Evolutionary conservation across 2,329 filamentous ascomycete genomes (phyloP).

Genomic region (Ophiostoma quercus): DNA sequence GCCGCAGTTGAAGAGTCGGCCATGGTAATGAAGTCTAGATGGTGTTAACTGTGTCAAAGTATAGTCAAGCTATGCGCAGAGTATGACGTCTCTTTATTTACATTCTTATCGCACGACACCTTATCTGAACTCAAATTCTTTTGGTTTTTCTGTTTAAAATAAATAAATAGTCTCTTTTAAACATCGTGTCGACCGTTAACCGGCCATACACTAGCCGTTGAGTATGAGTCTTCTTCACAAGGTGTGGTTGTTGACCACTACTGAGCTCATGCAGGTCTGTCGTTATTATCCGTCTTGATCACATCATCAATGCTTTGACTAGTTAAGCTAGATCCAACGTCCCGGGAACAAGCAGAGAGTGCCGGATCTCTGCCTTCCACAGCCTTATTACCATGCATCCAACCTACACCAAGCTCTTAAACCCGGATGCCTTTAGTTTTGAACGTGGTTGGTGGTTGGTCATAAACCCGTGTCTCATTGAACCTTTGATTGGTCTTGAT

Average conservation of each 20-base stretch:
- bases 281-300: not conserved
- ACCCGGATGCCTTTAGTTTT: not conserved
- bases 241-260: not conserved
- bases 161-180: no score
- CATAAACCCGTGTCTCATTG: not conserved
- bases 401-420: no score
- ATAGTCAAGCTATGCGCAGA: not conserved
- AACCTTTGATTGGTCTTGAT: not conserved
- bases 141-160: no score
- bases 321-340: not conserved
- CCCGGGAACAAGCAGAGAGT: not conserved
- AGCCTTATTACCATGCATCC: not conserved
- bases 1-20: not conserved
- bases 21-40: not conserved
- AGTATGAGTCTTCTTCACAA: not conserved
- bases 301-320: not conserved
- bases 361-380: not conserved
- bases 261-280: constrained; percentile 4
- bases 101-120: not conserved
- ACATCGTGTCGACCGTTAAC: no score
- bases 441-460: not conserved
- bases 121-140: no score
- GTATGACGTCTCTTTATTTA: constrained; percentile 7
- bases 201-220: not conserved
- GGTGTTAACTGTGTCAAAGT: not conserved